Percentiles rank a stretch among this genome's conserved stretches.
Evolutionary conservation across 495 filamentous ascomycete species (phyloP).

Genomic region (Lasiosphaeriaceae sp.): DNA sequence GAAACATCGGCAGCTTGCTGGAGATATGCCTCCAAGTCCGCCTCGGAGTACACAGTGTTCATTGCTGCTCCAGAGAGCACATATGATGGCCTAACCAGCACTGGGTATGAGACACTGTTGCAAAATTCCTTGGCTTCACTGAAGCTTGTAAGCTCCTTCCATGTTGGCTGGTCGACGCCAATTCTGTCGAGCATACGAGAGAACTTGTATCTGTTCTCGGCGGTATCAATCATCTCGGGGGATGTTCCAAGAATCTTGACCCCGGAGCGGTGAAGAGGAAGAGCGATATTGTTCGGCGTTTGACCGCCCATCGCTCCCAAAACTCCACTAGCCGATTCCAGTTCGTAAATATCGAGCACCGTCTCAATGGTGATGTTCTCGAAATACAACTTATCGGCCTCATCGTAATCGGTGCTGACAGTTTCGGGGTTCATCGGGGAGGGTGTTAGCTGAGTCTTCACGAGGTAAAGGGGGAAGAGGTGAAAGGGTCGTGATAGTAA

Average conservation of each 20-base stretch:
- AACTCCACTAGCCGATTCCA: conserved; percentile 84
- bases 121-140: conserved; percentile 83
- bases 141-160: conserved; percentile 93
- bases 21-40: conserved; percentile 85
- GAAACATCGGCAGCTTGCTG: conserved; percentile 87
- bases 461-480: too few species aligned
- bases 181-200: conserved; percentile 95
- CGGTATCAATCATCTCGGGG: conserved; percentile 97
- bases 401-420: conserved; percentile 92
- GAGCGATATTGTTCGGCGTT: conserved; percentile 96
- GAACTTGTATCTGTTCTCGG: conserved; percentile 98
- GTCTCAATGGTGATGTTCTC: conserved; percentile 97
- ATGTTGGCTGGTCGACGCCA: conserved; percentile 93
- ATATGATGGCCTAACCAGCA: conserved; percentile 90
- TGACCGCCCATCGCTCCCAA: conserved; percentile 98
- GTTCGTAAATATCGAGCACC: conserved; percentile 89
- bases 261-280: conserved; percentile 81
- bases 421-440: conserved; percentile 80
- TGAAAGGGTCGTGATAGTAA: too few species aligned
- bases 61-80: conserved; percentile 96
- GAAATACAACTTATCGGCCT: conserved; percentile 93
- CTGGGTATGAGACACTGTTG: conserved; percentile 80
- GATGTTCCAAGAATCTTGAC: conserved; percentile 93
- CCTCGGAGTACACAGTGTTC: conserved; percentile 89
- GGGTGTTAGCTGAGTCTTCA: conserved; percentile 2